These are phyloP conservation scores for Macrolepiota dolichaula DNA, from an alignment of 768 basidiomycete species.

Conservation along the genomic window DNA sequence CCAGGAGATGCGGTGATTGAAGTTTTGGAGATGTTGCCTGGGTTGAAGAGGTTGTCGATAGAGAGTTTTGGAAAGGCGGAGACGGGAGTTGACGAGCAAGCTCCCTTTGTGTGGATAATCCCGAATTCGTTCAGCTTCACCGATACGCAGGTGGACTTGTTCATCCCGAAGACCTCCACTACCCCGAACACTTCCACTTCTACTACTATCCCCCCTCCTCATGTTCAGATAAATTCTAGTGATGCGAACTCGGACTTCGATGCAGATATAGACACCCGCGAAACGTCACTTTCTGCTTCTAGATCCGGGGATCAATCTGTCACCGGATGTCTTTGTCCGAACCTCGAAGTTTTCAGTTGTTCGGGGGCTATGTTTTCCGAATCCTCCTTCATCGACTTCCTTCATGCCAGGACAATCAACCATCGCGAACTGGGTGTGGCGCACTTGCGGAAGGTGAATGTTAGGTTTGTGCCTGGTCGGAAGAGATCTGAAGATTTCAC, in stretches of 20 bases:
- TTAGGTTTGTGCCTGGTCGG: not conserved
- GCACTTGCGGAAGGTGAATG: not conserved
- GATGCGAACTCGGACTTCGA: not conserved
- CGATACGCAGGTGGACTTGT: not conserved
- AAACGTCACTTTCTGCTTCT: not conserved
- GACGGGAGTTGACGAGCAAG: not conserved
- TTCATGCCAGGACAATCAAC: not conserved
- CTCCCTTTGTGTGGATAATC: not conserved
- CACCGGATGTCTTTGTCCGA: not conserved
- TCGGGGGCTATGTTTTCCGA: constrained; percentile 3
- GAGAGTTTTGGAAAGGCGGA: not conserved
- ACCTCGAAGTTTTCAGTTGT: not conserved
- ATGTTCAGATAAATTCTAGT: not conserved
- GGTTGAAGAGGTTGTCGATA: constrained; percentile 1
- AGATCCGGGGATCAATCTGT: not conserved
- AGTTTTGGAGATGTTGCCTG: constrained; percentile 2
- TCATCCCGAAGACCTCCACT: not conserved
- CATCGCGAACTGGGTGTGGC: not conserved
- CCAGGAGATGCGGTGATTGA: not conserved
- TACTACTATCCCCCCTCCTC: not conserved
- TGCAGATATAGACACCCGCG: not conserved
- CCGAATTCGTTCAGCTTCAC: not conserved
- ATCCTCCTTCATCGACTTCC: not conserved
- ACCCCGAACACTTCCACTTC: not conserved
- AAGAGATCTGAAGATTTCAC: not conserved